Conservation (phyloP, 257 asterid species). For the Nicotiana benthamiana region DNA sequence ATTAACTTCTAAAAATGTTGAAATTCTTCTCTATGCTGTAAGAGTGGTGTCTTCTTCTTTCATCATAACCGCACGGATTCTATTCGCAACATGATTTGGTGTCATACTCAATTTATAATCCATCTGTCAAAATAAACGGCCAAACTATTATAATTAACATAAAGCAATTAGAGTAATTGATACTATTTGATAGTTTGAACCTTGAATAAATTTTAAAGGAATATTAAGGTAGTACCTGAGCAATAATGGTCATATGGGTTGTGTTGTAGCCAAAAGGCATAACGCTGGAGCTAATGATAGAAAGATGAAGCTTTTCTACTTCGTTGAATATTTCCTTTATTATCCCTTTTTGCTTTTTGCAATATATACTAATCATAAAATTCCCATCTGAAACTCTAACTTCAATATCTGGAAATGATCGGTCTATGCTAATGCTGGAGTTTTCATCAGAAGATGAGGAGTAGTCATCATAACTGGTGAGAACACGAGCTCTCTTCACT, state of each 20-base stretch:
- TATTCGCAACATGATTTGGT: conserved; percentile 1
- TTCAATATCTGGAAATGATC: conserved; percentile 10
- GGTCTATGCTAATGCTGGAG: not conserved
- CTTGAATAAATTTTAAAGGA: not conserved
- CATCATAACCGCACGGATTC: conserved; percentile 1
- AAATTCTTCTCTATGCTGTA: not conserved
- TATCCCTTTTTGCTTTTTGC: conserved; percentile 12
- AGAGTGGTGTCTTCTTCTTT: not conserved
- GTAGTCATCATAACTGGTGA: not conserved
- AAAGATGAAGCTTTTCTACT: conserved; percentile 10
- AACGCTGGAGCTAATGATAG: conserved; percentile 6
- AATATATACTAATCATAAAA: conserved; percentile 10
- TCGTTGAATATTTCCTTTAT: conserved; percentile 13
- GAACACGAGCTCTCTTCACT: not conserved
- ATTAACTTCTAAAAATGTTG: not conserved
- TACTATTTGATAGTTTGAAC: too few relatives aligned
- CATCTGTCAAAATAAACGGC: conserved; percentile 8
- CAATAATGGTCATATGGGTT: conserved; percentile 11
- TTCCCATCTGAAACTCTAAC: conserved; percentile 13
- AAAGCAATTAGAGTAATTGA: not conserved
- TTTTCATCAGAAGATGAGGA: conserved; percentile 10
- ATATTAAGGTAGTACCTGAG: conserved; percentile 12
- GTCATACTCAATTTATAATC: not conserved
- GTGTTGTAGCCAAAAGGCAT: conserved; percentile 16
- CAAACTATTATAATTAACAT: not conserved